Conservation (phyloP, 129 eudicot genomes). For the Flaveria linearis region DNA sequence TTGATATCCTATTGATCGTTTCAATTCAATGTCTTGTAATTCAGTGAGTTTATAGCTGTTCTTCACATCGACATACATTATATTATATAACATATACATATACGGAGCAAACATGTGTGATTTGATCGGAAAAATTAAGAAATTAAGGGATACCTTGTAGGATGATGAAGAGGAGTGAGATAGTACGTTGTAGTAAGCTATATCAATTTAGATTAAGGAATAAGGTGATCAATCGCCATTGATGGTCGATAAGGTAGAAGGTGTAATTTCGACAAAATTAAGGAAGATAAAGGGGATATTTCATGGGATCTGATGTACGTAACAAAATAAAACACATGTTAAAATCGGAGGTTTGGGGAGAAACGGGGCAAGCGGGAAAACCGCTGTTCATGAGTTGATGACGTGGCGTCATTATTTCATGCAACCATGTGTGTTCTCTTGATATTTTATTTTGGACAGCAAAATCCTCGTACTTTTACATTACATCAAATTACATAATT, state of each 20-base stretch:
- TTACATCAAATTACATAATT: no score
- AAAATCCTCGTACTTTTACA: no score
- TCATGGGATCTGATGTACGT: slow-evolving; percentile 9
- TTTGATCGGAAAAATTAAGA: background rate
- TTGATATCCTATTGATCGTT: no score
- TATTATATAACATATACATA: no score
- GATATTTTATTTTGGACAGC: background rate
- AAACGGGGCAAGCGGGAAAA: slow-evolving; percentile 33
- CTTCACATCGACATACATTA: no score
- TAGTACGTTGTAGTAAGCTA: slow-evolving; percentile 14
- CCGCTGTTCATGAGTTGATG: slow-evolving; percentile 28
- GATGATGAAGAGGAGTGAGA: slow-evolving; percentile 20
- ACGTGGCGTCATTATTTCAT: background rate
- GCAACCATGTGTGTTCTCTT: background rate
- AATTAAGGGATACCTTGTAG: slow-evolving; percentile 21
- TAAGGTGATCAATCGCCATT: slow-evolving; percentile 23
- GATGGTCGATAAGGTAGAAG: background rate
- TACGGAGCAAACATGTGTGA: background rate
- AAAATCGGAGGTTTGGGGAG: slow-evolving; percentile 9
- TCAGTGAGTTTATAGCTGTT: background rate
- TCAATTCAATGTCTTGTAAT: no score
- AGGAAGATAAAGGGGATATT: background rate
- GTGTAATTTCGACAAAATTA: background rate
- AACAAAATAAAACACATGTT: slow-evolving; percentile 11
- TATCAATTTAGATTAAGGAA: slow-evolving; percentile 20